A percentile compares a stretch with the other conserved stretches of the same genome.
Conservation (phyloP, 352 stramenopile genomes). For the Phytophthora nicotianae region DNA sequence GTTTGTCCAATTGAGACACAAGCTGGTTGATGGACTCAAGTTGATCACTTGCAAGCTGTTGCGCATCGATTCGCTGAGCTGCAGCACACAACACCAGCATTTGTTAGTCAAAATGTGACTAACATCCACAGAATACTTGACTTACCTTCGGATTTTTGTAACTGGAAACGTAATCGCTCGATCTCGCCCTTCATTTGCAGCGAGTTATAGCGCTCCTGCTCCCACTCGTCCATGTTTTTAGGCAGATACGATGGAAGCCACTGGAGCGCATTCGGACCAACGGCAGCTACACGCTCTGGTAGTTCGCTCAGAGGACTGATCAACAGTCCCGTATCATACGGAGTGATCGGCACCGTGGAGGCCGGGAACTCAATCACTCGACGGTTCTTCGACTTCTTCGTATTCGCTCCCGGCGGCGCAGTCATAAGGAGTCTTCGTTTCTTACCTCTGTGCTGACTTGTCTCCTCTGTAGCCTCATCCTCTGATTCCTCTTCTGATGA, state of each 20-base stretch:
- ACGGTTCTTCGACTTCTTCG: slow-evolving; percentile 55
- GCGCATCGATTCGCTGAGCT: slow-evolving; percentile 78
- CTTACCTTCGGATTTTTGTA: slow-evolving; percentile 74
- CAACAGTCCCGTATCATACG: slow-evolving; percentile 67
- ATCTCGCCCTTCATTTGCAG: slow-evolving; percentile 85
- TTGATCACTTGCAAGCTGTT: slow-evolving; percentile 77
- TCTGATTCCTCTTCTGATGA: slow-evolving; percentile 40
- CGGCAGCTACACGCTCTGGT: slow-evolving; percentile 65
- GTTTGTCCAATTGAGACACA: slow-evolving; percentile 74
- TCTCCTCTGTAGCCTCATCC: slow-evolving; percentile 18
- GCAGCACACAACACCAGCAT: slow-evolving; percentile 3
- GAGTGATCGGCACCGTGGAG: slow-evolving; percentile 62
- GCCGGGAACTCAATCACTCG: slow-evolving; percentile 75
- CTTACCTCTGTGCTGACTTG: slow-evolving; percentile 42
- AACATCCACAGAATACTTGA: not conserved
- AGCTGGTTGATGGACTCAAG: slow-evolving; percentile 86
- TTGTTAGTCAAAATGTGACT: slow-evolving; percentile 6
- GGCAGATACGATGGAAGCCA: slow-evolving; percentile 77
- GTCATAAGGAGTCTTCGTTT: slow-evolving; percentile 72
- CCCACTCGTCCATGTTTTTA: slow-evolving; percentile 77
- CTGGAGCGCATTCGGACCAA: slow-evolving; percentile 67
- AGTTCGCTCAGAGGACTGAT: slow-evolving; percentile 77
- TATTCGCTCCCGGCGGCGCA: slow-evolving; percentile 20
- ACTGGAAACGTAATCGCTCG: slow-evolving; percentile 72
- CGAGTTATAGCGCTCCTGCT: slow-evolving; percentile 71